Conservation (phyloP, 257 asterid species). For the Galeopsis tetrahit region DNA sequence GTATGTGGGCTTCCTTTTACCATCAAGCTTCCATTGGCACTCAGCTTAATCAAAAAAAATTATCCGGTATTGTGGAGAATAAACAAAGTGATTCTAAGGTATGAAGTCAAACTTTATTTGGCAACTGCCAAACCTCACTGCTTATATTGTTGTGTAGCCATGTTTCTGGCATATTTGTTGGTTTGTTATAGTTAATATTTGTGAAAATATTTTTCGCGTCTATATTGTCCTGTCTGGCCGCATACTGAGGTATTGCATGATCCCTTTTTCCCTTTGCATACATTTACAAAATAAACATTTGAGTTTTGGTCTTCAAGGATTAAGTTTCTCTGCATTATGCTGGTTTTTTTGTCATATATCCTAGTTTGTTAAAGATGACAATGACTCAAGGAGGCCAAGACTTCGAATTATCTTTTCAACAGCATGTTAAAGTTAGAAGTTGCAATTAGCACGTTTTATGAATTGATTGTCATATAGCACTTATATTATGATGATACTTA, state of each 20-base stretch:
- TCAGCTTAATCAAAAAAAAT: constrained; percentile 71
- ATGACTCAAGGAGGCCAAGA: constrained; percentile 1
- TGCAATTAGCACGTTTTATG: background rate
- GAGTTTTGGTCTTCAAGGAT: background rate
- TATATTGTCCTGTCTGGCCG: background rate
- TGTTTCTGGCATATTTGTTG: constrained; percentile 9
- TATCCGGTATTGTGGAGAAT: constrained; percentile 51
- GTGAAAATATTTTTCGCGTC: background rate
- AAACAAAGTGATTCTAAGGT: constrained; percentile 66
- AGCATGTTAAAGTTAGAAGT: background rate
- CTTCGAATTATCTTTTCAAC: background rate
- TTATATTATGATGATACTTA: constrained; percentile 26
- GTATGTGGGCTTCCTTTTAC: constrained; percentile 88
- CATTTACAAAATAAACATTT: background rate
- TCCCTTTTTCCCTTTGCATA: background rate
- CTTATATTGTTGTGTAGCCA: constrained; percentile 21
- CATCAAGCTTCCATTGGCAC: constrained; percentile 96
- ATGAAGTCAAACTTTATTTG: constrained; percentile 33
- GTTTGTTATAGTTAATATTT: background rate
- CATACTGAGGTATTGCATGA: background rate
- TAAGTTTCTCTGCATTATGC: background rate
- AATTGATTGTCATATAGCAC: constrained; percentile 20
- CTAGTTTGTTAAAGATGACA: constrained; percentile 14
- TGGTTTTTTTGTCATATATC: background rate
- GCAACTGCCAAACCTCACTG: constrained; percentile 12